Conservation (phyloP, 2,329 filamentous ascomycete genomes). For the Monilinia aucupariae region DNA sequence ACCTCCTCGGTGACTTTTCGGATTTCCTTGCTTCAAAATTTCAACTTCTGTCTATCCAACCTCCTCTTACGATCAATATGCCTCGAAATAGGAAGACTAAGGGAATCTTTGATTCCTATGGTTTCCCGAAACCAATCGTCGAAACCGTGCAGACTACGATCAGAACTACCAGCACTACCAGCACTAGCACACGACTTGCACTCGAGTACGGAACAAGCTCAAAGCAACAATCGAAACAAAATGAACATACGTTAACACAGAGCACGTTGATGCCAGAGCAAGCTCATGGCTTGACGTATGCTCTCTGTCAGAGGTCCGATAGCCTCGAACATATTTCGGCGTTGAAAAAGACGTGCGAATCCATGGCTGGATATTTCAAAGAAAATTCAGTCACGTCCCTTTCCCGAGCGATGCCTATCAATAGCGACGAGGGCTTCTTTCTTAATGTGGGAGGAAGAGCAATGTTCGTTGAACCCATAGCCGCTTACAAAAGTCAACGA, state of each 20-base stretch:
- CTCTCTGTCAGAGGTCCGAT: not conserved
- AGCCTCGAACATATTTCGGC: constrained; percentile 3
- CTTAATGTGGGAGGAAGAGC: not conserved
- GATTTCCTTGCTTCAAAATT: constrained; percentile 3
- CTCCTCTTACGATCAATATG: not conserved
- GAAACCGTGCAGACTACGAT: not conserved
- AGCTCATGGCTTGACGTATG: constrained; percentile 1
- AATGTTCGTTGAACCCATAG: not conserved
- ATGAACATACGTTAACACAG: not conserved
- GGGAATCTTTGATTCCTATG: not conserved
- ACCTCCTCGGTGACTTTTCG: not conserved
- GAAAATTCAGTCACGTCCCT: not conserved
- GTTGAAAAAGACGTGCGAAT: constrained; percentile 3
- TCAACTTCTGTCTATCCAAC: not conserved
- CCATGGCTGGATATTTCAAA: not conserved
- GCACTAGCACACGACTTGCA: not conserved
- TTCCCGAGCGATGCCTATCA: not conserved
- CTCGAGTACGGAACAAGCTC: not conserved
- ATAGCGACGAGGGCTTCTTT: not conserved
- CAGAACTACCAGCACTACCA: not conserved
- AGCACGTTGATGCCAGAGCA: constrained; percentile 6
- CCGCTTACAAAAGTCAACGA: not conserved
- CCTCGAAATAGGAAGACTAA: not conserved
- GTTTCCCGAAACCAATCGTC: constrained; percentile 3
- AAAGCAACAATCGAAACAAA: not conserved